Conservation (phyloP, 2,329 filamentous ascomycete genomes). For the Phialemonium atrogriseum region DNA sequence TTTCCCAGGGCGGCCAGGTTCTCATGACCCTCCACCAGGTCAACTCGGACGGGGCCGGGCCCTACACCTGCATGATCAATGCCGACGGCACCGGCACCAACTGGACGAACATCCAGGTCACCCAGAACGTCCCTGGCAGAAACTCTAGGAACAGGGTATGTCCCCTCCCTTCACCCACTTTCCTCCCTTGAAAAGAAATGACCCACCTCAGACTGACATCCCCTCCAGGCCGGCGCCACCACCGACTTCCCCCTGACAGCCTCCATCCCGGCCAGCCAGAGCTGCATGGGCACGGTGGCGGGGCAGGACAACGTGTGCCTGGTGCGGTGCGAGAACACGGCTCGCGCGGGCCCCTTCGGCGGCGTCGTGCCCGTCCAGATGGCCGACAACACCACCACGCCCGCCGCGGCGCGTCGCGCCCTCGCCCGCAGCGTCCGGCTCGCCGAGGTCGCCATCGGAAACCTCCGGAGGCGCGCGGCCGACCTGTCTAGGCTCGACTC, state of each 20-base stretch:
- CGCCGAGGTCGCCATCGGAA: slow-evolving; percentile 4
- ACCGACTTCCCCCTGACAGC: slow-evolving; percentile 46
- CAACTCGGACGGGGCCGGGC: slow-evolving; percentile 58
- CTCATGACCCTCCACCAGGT: slow-evolving; percentile 60
- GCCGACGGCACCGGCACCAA: slow-evolving; percentile 45
- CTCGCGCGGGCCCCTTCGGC: slow-evolving; percentile 53
- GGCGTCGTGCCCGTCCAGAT: slow-evolving; percentile 28
- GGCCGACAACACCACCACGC: slow-evolving; percentile 9
- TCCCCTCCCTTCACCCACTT: slow-evolving; percentile 1
- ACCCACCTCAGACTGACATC: not conserved
- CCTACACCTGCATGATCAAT: slow-evolving; percentile 59
- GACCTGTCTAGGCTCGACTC: too few relatives aligned
- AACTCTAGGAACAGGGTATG: slow-evolving; percentile 36
- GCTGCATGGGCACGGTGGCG: slow-evolving; percentile 52
- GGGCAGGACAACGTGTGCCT: slow-evolving; percentile 53
- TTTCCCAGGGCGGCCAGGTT: slow-evolving; percentile 46
- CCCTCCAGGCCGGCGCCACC: slow-evolving; percentile 24
- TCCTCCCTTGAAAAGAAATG: not conserved
- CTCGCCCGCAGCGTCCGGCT: slow-evolving; percentile 5
- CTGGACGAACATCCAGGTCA: slow-evolving; percentile 47
- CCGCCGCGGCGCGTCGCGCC: slow-evolving; percentile 9
- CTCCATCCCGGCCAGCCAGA: slow-evolving; percentile 42
- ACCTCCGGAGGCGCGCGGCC: not conserved
- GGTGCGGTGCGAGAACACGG: slow-evolving; percentile 53
- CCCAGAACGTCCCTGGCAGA: slow-evolving; percentile 41